Conservation (phyloP, 371 early-diverging fungal species). For the Mycotypha africana region DNA sequence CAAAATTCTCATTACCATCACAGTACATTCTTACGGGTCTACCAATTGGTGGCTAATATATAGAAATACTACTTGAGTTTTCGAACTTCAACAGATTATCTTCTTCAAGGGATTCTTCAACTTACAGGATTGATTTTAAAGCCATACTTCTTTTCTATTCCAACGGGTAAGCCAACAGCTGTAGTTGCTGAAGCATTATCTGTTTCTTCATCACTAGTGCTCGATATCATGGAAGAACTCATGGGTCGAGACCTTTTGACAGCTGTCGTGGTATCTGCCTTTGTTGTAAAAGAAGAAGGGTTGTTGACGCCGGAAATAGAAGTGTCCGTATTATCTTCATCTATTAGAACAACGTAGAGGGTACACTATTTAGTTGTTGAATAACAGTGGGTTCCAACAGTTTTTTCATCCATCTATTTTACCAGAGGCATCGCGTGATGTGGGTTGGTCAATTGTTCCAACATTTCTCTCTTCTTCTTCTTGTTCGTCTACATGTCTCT, state of each 20-base stretch:
- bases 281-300: no score
- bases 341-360: slow-evolving; percentile 1
- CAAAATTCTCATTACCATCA: slow-evolving; percentile 52
- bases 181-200: background rate
- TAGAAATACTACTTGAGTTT: no score
- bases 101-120: no score
- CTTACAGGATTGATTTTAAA: slow-evolving; percentile 26
- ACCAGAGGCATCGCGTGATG: slow-evolving; percentile 27
- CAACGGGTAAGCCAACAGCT: slow-evolving; percentile 20
- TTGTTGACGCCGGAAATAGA: no score
- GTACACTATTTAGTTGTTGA: no score
- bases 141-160: slow-evolving; percentile 23
- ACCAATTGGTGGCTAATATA: slow-evolving; percentile 56
- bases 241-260: slow-evolving; percentile 11
- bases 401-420: no score
- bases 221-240: background rate
- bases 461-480: background rate
- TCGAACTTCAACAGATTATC: no score
- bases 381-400: no score
- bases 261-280: background rate
- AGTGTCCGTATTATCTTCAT: slow-evolving; percentile 23
- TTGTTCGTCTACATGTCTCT: slow-evolving; percentile 6
- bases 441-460: slow-evolving; percentile 14
- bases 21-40: slow-evolving; percentile 85
- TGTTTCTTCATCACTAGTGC: slow-evolving; percentile 13